phyloP scores from a whole-genome alignment of 1,139 yeast species.

The Komagataea norvegica region DNA sequence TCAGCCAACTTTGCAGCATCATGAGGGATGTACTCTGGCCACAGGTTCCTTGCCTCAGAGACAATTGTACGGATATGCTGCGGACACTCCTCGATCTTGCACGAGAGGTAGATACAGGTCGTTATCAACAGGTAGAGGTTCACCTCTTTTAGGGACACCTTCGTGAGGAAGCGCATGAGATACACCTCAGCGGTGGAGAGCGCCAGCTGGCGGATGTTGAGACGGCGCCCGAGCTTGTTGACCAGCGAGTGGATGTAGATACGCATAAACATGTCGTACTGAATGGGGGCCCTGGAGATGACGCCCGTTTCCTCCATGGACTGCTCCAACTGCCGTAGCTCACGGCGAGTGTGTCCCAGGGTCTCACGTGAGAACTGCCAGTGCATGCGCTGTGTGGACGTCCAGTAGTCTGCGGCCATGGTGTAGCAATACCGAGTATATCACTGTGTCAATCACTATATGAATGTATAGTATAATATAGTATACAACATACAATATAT shows the following conservation, averaged over 20 bases:
- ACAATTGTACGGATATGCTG: slow-evolving; percentile 83
- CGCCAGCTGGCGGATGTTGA: slow-evolving; percentile 76
- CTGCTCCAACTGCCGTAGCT: slow-evolving; percentile 33
- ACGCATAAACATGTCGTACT: slow-evolving; percentile 58
- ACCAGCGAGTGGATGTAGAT: slow-evolving; percentile 66
- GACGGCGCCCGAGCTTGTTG: slow-evolving; percentile 70
- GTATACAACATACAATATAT: too few relatives aligned
- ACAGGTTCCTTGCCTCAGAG: slow-evolving; percentile 78
- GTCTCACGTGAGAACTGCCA: slow-evolving; percentile 58
- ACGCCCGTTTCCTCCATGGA: slow-evolving; percentile 36
- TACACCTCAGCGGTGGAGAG: slow-evolving; percentile 88
- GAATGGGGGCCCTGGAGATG: slow-evolving; percentile 38
- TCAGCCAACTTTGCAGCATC: slow-evolving; percentile 94
- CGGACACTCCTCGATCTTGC: slow-evolving; percentile 94
- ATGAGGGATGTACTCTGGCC: slow-evolving; percentile 95
- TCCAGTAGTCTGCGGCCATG: slow-evolving; percentile 68
- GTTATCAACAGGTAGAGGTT: slow-evolving; percentile 78
- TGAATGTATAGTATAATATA: too few relatives aligned
- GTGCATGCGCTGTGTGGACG: slow-evolving; percentile 54
- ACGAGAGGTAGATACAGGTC: slow-evolving; percentile 82
- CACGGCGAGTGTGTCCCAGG: slow-evolving; percentile 37
- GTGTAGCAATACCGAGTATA: background rate
- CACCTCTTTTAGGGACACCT: slow-evolving; percentile 72
- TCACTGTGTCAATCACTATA: too few relatives aligned
- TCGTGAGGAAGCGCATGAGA: slow-evolving; percentile 65